phyloP scores from a whole-genome alignment of 257 asterid genomes.

The Scutellaria barbata region DNA sequence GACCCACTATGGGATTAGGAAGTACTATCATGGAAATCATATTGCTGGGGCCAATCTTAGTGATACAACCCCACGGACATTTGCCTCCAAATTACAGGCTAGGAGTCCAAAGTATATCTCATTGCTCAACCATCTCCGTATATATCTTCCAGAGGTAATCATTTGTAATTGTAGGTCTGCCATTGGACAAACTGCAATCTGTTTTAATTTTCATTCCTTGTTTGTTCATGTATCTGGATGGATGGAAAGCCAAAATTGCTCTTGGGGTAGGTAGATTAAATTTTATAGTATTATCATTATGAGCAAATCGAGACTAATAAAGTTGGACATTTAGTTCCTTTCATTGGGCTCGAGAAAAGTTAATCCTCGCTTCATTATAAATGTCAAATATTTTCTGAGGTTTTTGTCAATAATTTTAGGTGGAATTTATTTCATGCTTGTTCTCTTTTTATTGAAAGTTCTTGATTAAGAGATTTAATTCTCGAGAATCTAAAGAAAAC shows the following conservation, averaged over 20 bases:
- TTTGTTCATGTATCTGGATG: constrained; percentile 28
- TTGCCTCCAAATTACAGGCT: constrained; percentile 95
- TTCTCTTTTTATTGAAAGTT: constrained; percentile 7
- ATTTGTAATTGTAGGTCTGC: constrained; percentile 18
- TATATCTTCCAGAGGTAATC: constrained; percentile 96
- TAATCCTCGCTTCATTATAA: neutral
- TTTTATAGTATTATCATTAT: neutral
- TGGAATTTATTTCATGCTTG: neutral
- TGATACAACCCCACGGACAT: constrained; percentile 78
- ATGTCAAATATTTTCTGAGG: constrained; percentile 2
- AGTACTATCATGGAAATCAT: constrained; percentile 96
- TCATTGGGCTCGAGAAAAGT: constrained; percentile 16
- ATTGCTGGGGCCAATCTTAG: constrained; percentile 84
- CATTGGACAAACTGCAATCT: constrained; percentile 13
- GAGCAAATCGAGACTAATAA: constrained; percentile 26
- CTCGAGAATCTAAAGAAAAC: neutral
- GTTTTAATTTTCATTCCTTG: constrained; percentile 28
- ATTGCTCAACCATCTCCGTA: constrained; percentile 95
- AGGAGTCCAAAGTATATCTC: constrained; percentile 96
- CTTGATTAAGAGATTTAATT: neutral
- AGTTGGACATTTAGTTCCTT: constrained; percentile 21
- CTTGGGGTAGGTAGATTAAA: neutral
- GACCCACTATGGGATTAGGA: constrained; percentile 78
- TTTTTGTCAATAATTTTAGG: constrained; percentile 7
- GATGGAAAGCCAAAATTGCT: neutral